Percentiles rank a stretch among this genome's conserved stretches.
Conservation (phyloP, 1,284 basidiomycete species). For the Tilletia walkeri region DNA sequence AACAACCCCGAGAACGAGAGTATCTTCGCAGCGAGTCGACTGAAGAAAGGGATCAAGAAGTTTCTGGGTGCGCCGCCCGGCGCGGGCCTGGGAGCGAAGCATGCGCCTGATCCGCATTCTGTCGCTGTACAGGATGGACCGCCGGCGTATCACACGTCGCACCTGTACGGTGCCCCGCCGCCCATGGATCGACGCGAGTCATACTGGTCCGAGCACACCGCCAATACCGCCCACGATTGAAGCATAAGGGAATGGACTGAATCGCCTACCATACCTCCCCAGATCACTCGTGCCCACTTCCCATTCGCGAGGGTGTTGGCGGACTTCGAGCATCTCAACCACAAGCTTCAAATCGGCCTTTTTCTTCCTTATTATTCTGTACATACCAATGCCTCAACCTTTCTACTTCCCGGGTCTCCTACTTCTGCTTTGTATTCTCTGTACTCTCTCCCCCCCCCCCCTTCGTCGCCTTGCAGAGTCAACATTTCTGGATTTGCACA, state of each 20-base stretch:
- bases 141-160: not conserved
- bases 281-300: too few relatives aligned
- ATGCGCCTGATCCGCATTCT: not conserved
- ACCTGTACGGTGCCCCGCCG: not conserved
- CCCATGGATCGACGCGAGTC: not conserved
- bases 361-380: too few relatives aligned
- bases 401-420: too few relatives aligned
- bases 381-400: too few relatives aligned
- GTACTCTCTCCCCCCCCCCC: too few relatives aligned
- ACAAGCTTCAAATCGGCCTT: too few relatives aligned
- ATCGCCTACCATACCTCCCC: too few relatives aligned
- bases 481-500: too few relatives aligned
- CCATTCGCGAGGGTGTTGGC: too few relatives aligned
- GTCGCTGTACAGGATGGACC: not conserved
- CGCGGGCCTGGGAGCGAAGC: not conserved
- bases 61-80: conserved; percentile 5
- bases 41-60: not conserved
- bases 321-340: too few relatives aligned
- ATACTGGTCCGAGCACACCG: not conserved
- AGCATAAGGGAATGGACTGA: not conserved
- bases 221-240: not conserved
- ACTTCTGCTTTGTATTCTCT: too few relatives aligned
- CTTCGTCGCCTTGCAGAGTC: too few relatives aligned
- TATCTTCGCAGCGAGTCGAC: not conserved
- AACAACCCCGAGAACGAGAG: not conserved